Base-by-base conservation (phyloP, 228 moss, liverwort and hornwort species). In the Sphagnum fallax region DNA sequence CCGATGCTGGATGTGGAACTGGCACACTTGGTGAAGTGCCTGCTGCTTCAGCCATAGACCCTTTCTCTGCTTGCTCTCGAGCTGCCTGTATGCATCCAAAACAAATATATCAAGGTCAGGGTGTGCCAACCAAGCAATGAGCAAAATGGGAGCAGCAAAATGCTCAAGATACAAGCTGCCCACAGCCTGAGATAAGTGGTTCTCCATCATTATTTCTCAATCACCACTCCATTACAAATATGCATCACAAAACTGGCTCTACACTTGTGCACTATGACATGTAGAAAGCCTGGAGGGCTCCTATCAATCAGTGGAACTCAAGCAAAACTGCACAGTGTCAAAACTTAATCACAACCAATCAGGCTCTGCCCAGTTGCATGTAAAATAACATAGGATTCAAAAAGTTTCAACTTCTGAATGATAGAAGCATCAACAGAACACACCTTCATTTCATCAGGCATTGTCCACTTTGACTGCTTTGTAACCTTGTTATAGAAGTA, bases 371-470 rank as follows among this genome's bases (percentile, higher is more conserved):
- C 32, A 32, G 32, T 32, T 32, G 32, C 32, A 32, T 32, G 32
- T 32, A 32, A 32, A 32, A 32, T 32, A 32, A 32, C 2, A 32
- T 32, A 32, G 32, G 3, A 32, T 32, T 32, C 32, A 32, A 32
- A 32, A 32, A 32, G 32, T 3, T 32, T 32, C 32, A 32, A 32
- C 32, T 32, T 32, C 32, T 32, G 32, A 32, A 32, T 32, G 32
- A 32, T 32, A 32, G 2, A 64, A 2, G 47, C 8, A 70, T 12
- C 60, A 70, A 59, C 48, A 55, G 48, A 52, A 32, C 73, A 52
- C 63, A 98, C 97, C 94, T 98, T 94, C 98, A 98, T 90, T 80
- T 98, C 98, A 55, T 98, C 98, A 63, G 94, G 98, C 82, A 98
- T 94, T 70, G 90, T 89, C 98, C 98, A 98, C 80, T 93, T 98